Evolutionary conservation across 352 stramenopile genomes (phyloP), one percentile per base, ranked within the genome.

Genomic region (Pythium apleroticum): DNA sequence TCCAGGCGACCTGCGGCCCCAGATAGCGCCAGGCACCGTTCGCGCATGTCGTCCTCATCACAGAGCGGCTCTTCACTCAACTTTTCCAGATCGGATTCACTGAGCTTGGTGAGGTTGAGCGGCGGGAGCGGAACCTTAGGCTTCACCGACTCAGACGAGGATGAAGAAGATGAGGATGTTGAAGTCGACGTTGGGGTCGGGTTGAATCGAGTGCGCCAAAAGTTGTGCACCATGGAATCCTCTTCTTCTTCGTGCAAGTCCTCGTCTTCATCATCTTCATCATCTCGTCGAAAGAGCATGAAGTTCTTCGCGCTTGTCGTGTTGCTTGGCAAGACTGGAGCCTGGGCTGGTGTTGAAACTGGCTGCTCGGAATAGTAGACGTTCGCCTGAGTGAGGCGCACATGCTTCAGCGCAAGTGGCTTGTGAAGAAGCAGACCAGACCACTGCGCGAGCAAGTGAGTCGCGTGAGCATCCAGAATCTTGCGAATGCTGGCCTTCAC

Each of bases 331-430:
- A 25, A 14, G 14, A 31, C 10, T 11, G 37, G 39, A 14, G 17
- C 12, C 9, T 41, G 49, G 3, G 55, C 12, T n/a, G 30, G 46
- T 22, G 15, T 45, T 19, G 14, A 19, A 24, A 46, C 41, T n/a
- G 56, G 35, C 43, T 68, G 74, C 33, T 90, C 79, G 25, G 79
- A 84, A 33, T 91, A 91, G 53, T 91, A 91, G 19, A 81, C 78
- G 58, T 91, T 88, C 22, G 86, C 60, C 25, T 91, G 81, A 14
- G 83, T 91, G 31, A 91, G 76, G 43, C 84, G 81, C 20, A 88
- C 62, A n/a, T 64, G 63, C 19, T 60, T 65, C 20, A 91, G 63
- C 54, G 82, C 63, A 0, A 82, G 71, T 2, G 81, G 79, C 19
- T 84, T 68, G 14, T 71, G 66, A n/a, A 79, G 30, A 15, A 91